Conservation (phyloP, 768 basidiomycete species). For the Rhodotorula graminis region DNA sequence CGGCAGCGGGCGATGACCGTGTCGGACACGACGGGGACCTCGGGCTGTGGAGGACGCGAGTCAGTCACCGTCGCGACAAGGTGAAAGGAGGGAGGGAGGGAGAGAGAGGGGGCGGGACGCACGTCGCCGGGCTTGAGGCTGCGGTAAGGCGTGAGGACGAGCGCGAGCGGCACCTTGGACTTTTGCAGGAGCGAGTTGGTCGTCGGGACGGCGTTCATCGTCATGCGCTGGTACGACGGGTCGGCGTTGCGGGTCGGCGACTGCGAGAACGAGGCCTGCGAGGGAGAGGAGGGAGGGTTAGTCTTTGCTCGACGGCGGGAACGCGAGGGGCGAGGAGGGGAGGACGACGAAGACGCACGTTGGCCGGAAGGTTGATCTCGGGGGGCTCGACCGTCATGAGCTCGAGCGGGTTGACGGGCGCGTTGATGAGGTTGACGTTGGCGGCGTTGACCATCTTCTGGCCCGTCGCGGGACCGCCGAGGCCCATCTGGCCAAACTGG, state of each 20-base stretch:
- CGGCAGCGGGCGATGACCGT: constrained; percentile 94
- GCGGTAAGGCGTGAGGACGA: constrained; percentile 86
- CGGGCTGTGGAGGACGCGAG: constrained; percentile 54
- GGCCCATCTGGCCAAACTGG: constrained; percentile 84
- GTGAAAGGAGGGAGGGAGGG: background rate
- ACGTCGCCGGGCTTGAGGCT: constrained; percentile 63
- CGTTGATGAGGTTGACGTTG: constrained; percentile 86
- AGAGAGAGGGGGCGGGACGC: constrained; percentile 43
- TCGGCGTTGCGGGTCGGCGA: constrained; percentile 78
- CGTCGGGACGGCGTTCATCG: constrained; percentile 87
- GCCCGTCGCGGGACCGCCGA: constrained; percentile 48
- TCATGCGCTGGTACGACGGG: constrained; percentile 83
- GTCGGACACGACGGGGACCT: constrained; percentile 84
- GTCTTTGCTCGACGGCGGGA: background rate
- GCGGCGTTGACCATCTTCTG: constrained; percentile 44
- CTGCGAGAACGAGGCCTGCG: constrained; percentile 64
- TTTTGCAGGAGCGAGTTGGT: constrained; percentile 80
- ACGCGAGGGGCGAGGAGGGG: too few species aligned
- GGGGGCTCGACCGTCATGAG: constrained; percentile 70
- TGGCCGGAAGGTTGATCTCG: constrained; percentile 80
- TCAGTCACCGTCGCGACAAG: background rate
- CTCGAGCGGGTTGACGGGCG: constrained; percentile 84
- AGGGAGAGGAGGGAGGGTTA: too few species aligned
- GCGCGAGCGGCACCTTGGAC: constrained; percentile 69
- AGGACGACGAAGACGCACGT: too few species aligned